Conservation (phyloP, 23 red algal genomes). For the Cyanidiococcus yangmingshanensis region DNA sequence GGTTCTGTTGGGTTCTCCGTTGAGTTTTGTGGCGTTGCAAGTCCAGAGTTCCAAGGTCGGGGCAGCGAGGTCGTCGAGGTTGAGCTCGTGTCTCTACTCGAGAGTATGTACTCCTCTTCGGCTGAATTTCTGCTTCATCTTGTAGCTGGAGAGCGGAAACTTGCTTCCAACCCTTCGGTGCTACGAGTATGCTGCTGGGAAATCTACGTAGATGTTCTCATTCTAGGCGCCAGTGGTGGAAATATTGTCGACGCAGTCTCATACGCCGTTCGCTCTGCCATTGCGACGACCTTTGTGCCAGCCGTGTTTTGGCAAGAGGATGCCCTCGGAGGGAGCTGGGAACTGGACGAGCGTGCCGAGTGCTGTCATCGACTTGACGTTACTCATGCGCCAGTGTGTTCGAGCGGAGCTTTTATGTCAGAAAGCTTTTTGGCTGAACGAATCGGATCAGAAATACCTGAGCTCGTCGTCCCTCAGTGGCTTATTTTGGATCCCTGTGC, state of each 20-base stretch:
- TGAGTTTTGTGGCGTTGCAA: constrained; percentile 23
- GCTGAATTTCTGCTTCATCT: neutral
- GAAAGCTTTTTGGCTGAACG: neutral
- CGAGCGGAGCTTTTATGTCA: neutral
- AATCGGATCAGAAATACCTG: neutral
- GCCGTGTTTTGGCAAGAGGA: constrained; percentile 4
- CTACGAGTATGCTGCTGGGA: constrained; percentile 22
- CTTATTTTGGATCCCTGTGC: neutral
- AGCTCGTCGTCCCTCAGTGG: neutral
- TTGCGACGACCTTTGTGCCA: constrained; percentile 19
- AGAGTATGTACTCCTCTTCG: neutral
- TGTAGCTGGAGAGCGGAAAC: neutral
- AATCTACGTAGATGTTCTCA: constrained; percentile 18
- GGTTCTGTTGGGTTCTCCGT: constrained; percentile 9
- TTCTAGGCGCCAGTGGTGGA: constrained; percentile 19
- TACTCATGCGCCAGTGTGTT: neutral
- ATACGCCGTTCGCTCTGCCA: constrained; percentile 10
- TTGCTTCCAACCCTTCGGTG: neutral
- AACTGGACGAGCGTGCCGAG: constrained; percentile 16
- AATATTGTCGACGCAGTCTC: constrained; percentile 25
- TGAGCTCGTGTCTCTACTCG: constrained; percentile 2
- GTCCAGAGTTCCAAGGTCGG: constrained; percentile 18
- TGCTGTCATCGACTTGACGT: neutral
- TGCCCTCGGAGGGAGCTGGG: neutral
- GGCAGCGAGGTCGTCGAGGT: neutral